phyloP scores from a whole-genome alignment of 148 eudicot species.

The Camellia lanceoleosa region DNA sequence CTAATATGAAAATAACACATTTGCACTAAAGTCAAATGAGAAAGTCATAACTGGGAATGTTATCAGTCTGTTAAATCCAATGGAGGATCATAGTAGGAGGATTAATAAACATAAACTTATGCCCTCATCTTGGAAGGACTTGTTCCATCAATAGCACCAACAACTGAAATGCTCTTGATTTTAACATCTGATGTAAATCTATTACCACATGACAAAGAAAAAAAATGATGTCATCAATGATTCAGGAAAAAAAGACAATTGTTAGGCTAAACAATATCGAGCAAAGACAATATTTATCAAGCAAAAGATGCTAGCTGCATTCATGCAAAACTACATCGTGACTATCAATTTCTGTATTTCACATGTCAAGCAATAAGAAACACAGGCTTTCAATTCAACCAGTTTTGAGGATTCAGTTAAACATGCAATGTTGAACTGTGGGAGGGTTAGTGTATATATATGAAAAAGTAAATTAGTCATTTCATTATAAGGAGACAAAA shows the following conservation, averaged over 20 bases:
- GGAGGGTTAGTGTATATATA: too few relatives aligned
- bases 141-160: constrained; percentile 97
- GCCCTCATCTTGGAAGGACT: constrained; percentile 99
- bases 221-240: neutral
- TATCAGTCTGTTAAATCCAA: neutral
- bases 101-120: constrained; percentile 43
- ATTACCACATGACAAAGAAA: constrained; percentile 9
- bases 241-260: neutral
- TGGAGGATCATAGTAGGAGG: neutral
- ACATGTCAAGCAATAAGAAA: too few relatives aligned
- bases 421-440: too few relatives aligned
- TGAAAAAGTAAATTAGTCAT: too few relatives aligned
- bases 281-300: too few relatives aligned
- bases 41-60: neutral
- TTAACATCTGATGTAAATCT: constrained; percentile 97
- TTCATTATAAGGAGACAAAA: too few relatives aligned
- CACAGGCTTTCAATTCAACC: too few relatives aligned
- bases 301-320: too few relatives aligned
- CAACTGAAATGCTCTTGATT: constrained; percentile 91
- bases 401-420: too few relatives aligned
- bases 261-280: neutral
- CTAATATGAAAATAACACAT: neutral
- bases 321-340: too few relatives aligned
- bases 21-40: neutral
- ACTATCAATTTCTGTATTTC: too few relatives aligned